Evolutionary conservation across 345 rosid species (phyloP).

Genomic region (Arabis alpina): DNA sequence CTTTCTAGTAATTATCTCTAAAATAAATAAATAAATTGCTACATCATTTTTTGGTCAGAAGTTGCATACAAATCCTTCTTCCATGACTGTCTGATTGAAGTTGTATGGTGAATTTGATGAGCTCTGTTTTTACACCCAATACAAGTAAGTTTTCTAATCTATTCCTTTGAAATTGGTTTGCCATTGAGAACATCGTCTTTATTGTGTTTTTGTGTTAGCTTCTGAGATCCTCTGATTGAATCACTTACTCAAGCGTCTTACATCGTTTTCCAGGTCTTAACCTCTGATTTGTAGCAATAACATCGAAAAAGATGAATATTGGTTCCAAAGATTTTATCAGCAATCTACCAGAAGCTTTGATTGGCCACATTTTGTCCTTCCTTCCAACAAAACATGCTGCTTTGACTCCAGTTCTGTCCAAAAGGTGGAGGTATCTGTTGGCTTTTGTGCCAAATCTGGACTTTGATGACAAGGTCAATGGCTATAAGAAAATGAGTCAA

Average conservation of each 20-base stretch:
- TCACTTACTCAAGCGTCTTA: neutral
- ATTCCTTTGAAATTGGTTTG: no score
- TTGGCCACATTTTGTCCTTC: conserved; percentile 34
- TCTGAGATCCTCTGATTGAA: neutral
- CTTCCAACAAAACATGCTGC: conserved; percentile 35
- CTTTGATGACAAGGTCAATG: neutral
- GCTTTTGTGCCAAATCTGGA: conserved; percentile 25
- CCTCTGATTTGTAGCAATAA: conserved; percentile 9
- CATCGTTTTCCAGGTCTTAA: neutral
- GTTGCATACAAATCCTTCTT: no score
- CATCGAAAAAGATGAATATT: neutral
- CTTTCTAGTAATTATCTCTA: no score
- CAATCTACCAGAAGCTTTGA: conserved; percentile 20
- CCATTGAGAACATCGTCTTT: neutral
- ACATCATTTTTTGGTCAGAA: no score
- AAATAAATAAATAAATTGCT: no score
- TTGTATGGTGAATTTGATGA: no score
- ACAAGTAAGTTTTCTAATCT: no score
- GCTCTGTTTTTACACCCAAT: no score
- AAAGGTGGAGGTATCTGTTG: conserved; percentile 25
- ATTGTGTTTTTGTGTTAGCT: neutral
- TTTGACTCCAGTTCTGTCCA: conserved; percentile 19
- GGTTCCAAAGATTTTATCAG: conserved; percentile 21
- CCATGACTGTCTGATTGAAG: no score
- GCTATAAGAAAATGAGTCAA: neutral